Evolutionary conservation across 1,284 basidiomycete genomes (phyloP).

Genomic region (Boletus albobrunnescens): DNA sequence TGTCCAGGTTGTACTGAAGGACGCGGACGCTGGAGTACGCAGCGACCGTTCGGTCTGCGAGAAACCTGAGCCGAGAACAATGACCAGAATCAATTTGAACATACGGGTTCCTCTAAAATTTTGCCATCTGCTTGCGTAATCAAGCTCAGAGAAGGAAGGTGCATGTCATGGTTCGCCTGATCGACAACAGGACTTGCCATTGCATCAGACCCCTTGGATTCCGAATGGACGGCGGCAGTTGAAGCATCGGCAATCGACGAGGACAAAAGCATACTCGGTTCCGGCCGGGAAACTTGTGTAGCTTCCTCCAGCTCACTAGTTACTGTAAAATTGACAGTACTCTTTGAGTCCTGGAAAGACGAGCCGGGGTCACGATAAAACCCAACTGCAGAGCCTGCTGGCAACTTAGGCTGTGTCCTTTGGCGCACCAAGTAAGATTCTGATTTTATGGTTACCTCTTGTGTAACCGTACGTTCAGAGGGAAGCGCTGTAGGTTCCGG

Average conservation of each 20-base stretch:
- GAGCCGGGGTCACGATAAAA: slow-evolving; percentile 63
- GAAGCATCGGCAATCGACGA: slow-evolving; percentile 20
- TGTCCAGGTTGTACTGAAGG: slow-evolving; percentile 50
- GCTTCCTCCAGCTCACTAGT: slow-evolving; percentile 65
- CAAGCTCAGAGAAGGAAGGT: slow-evolving; percentile 26
- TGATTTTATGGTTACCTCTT: slow-evolving; percentile 17
- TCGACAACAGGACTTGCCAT: slow-evolving; percentile 19
- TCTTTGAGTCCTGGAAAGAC: slow-evolving; percentile 41
- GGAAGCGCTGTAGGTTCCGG: slow-evolving; percentile 13
- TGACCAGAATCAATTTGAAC: slow-evolving; percentile 20
- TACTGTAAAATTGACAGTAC: slow-evolving; percentile 66
- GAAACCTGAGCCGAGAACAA: slow-evolving; percentile 11
- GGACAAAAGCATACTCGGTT: slow-evolving; percentile 27
- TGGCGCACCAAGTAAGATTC: slow-evolving; percentile 25
- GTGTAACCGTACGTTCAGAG: slow-evolving; percentile 6
- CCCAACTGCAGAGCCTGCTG: slow-evolving; percentile 63
- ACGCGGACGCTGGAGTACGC: slow-evolving; percentile 48
- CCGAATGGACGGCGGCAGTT: slow-evolving; percentile 3
- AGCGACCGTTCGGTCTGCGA: slow-evolving; percentile 43
- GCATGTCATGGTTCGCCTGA: slow-evolving; percentile 20
- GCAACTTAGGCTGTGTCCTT: slow-evolving; percentile 36
- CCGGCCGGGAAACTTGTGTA: slow-evolving; percentile 5
- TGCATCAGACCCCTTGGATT: slow-evolving; percentile 5
- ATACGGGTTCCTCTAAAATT: slow-evolving; percentile 46
- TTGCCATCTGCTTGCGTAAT: slow-evolving; percentile 42